Base-by-base conservation (phyloP, 176 grass and related monocot genomes). In the Bromus sterilis region DNA sequence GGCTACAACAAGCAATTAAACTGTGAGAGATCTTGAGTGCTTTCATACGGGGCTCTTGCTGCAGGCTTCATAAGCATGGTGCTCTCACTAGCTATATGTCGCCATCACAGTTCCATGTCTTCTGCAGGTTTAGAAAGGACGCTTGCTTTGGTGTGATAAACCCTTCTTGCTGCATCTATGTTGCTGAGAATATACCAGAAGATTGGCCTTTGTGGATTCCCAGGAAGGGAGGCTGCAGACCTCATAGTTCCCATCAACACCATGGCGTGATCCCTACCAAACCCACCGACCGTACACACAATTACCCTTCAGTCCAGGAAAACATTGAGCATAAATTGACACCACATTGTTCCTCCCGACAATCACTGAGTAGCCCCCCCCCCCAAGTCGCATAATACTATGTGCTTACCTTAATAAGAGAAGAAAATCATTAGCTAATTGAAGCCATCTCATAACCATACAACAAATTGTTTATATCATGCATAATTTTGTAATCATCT, bases 151-250 rank as follows among this genome's bases (percentile, higher is more conserved):
- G 86, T 84, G 59, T 84, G 81, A 40, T 84, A 88, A 48, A 88
- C 67, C 37, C 70, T 88, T 58, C 68, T 88, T 58, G 59, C 60
- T 66, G 83, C 76, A 88, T n/a, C 60, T 18, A 84, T 25, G 56
- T 88, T 80, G 1, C 80, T 88, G 80, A 88, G 35, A 60, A 88
- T 84, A 70, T 69, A 89, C 82, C 87, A 85, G 70, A 77, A 89
- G 49, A 89, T 85, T 8, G 87, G 75, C 61, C 49, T 89, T 26
- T 80, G 71, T 0, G 25, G 53, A 70, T 78, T 32, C 6, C 87
- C 29, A 40, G 82, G 62, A 75, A 55, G 77, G 82, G 82, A 89
- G 0, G 70, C 70, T 1, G 61, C 26, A 18, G 87, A 89, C 53
- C 82, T 89, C 77, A 69, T 77, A 0, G 82, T 80, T 34, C 68